Conservation (phyloP, 768 basidiomycete species). For the Boletus pseudo-olivaceus region DNA sequence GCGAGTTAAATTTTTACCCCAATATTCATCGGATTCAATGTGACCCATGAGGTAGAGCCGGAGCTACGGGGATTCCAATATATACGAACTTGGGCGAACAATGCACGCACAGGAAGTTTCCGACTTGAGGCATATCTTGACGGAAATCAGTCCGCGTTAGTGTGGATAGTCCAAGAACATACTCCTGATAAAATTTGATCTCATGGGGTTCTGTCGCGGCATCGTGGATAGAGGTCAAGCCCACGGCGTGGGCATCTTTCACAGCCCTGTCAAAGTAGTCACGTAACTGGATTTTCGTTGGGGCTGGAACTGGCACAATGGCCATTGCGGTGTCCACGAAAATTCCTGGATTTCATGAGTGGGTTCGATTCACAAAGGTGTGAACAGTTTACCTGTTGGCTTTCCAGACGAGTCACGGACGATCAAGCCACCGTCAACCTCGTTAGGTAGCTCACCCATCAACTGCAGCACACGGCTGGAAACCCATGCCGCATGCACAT, state of each 20-base stretch:
- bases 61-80: constrained; percentile 35
- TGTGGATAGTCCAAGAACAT: constrained; percentile 17
- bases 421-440: constrained; percentile 74
- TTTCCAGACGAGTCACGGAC: constrained; percentile 56
- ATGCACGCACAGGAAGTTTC: constrained; percentile 58
- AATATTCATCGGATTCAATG: constrained; percentile 53
- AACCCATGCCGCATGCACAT: constrained; percentile 86
- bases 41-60: constrained; percentile 62
- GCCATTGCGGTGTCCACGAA: constrained; percentile 88
- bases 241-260: constrained; percentile 67
- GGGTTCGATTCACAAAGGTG: background rate
- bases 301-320: constrained; percentile 64
- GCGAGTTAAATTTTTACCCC: constrained; percentile 59
- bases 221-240: constrained; percentile 87
- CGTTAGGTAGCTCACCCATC: constrained; percentile 56
- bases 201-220: constrained; percentile 51
- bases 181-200: constrained; percentile 68
- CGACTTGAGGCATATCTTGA: constrained; percentile 65
- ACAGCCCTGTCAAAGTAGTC: constrained; percentile 65
- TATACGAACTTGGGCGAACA: background rate
- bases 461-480: constrained; percentile 67
- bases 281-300: constrained; percentile 52
- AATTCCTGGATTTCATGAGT: constrained; percentile 42
- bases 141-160: background rate
- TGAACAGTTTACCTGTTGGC: constrained; percentile 55